Conservation (phyloP, 306 rosid genomes). For the Quercus berberidifolia region DNA sequence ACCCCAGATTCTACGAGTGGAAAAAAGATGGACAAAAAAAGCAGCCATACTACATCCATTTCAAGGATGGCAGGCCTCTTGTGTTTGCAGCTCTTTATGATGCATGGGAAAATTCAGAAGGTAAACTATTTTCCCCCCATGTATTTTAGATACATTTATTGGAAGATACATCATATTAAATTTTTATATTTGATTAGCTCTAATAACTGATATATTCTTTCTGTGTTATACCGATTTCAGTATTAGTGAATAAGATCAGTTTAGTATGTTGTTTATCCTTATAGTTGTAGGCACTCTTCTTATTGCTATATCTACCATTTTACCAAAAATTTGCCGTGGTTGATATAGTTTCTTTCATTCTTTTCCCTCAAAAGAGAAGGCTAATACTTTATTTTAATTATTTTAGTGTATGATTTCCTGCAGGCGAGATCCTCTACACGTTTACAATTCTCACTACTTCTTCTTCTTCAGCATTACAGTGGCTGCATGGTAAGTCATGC, state of each 20-base stretch:
- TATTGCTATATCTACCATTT: neutral
- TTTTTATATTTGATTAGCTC: neutral
- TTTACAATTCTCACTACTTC: conserved; percentile 76
- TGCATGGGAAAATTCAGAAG: conserved; percentile 75
- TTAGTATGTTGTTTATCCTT: neutral
- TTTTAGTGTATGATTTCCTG: conserved; percentile 11
- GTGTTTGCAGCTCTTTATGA: conserved; percentile 91
- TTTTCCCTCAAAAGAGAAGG: neutral
- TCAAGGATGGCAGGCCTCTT: conserved; percentile 81
- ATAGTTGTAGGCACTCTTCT: neutral
- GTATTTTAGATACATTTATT: neutral
- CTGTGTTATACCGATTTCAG: neutral
- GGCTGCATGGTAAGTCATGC: conserved; percentile 80
- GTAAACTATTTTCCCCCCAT: conserved; percentile 19
- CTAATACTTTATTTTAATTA: neutral
- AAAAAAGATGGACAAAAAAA: conserved; percentile 82
- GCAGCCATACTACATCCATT: conserved; percentile 88
- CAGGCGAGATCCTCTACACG: conserved; percentile 69
- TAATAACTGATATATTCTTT: neutral
- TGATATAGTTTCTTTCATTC: neutral
- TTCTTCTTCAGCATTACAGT: conserved; percentile 71
- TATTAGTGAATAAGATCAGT: neutral
- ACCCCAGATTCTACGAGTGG: conserved; percentile 85
- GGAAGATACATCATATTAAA: neutral
- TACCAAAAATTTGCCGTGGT: neutral